Evolutionary conservation across 768 basidiomycete genomes (phyloP).

Genomic region (Cytidiella melzeri): DNA sequence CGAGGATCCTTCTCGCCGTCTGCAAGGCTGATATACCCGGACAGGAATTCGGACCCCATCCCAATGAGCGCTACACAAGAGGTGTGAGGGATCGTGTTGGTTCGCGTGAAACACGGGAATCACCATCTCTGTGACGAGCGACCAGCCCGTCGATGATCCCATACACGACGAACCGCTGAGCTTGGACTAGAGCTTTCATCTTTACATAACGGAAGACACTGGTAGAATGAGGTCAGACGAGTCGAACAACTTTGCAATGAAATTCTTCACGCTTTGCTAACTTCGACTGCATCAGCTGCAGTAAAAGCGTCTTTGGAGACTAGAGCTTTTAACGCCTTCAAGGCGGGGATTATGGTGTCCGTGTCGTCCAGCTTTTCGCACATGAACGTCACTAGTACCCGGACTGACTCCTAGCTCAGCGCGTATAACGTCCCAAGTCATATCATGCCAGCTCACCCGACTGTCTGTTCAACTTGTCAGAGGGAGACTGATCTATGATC

Average conservation of each 20-base stretch:
- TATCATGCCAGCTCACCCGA: conserved; percentile 49
- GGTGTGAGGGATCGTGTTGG: conserved; percentile 7
- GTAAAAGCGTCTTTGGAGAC: conserved; percentile 58
- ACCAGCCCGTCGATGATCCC: conserved; percentile 74
- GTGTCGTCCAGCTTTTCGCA: conserved; percentile 82
- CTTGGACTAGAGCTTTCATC: conserved; percentile 79
- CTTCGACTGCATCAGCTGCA: conserved; percentile 54
- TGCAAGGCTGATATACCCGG: conserved; percentile 70
- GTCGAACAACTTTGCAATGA: background rate
- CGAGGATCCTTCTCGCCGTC: conserved; percentile 98
- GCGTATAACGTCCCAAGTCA: background rate
- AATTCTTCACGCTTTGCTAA: conserved; percentile 44
- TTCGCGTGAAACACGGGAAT: conserved; percentile 13
- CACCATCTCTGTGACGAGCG: conserved; percentile 62
- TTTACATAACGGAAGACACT: conserved; percentile 76
- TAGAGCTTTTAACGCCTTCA: conserved; percentile 69
- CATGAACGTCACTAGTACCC: conserved; percentile 79
- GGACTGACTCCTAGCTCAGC: no score
- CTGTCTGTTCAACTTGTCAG: conserved; percentile 66
- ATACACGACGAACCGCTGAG: conserved; percentile 77
- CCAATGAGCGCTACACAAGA: conserved; percentile 51
- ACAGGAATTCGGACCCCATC: conserved; percentile 68
- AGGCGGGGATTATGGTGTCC: conserved; percentile 76
- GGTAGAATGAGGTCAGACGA: background rate
- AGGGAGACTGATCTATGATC: conserved; percentile 56